These are phyloP conservation scores for Penicillium salamii DNA, from an alignment of 495 filamentous ascomycete genomes.

Conservation along the genomic window DNA sequence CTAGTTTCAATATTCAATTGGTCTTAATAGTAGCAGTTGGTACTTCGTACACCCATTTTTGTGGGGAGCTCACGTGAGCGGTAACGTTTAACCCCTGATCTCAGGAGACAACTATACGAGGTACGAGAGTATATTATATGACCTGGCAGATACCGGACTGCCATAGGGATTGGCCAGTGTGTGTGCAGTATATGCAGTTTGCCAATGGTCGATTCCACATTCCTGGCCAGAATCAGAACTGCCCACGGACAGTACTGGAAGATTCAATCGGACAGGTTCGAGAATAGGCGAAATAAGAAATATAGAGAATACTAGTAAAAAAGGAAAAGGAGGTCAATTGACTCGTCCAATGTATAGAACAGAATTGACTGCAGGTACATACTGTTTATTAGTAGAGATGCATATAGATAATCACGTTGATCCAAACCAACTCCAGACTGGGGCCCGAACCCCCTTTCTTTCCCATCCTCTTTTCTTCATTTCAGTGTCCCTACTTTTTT, in stretches of 20 bases:
- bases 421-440: slow-evolving; percentile 27
- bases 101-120: slow-evolving; percentile 2
- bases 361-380: neutral
- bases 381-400: neutral
- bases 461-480: slow-evolving; percentile 27
- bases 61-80: slow-evolving; percentile 4
- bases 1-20: no score
- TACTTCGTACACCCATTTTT: no score
- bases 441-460: slow-evolving; percentile 25
- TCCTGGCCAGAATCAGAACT: no score
- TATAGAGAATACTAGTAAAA: no score
- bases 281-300: no score
- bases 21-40: no score
- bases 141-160: neutral
- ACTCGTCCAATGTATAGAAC: neutral
- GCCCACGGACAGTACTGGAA: no score
- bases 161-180: no score
- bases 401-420: slow-evolving; percentile 9
- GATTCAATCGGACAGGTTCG: no score
- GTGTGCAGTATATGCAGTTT: no score
- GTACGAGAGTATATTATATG: neutral
- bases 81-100: slow-evolving; percentile 25
- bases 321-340: neutral
- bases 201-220: no score
- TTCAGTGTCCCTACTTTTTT: slow-evolving; percentile 19